Evolutionary conservation across 345 rosid genomes (phyloP).

Genomic region (Diplotaxis tenuifolia): DNA sequence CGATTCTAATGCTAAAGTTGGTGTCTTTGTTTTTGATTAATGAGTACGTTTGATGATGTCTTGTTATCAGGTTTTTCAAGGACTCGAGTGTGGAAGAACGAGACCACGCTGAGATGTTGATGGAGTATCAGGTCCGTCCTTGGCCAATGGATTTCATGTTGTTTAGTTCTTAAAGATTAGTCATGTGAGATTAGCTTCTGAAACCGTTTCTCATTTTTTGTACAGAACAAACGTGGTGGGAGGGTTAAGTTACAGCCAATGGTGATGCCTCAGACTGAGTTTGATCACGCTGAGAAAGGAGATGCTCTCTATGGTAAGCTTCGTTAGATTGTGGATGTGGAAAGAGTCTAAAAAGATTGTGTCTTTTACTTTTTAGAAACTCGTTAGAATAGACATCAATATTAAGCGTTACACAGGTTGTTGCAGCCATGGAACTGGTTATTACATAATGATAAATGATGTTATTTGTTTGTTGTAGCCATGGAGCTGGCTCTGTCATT

Average conservation of each 20-base stretch:
- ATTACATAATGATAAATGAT: neutral
- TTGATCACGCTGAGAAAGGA: slow-evolving; percentile 87
- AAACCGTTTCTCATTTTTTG: neutral
- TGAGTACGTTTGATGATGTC: neutral
- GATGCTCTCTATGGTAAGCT: slow-evolving; percentile 82
- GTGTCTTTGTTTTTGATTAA: neutral
- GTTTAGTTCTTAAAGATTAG: no score
- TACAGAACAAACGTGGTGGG: slow-evolving; percentile 88
- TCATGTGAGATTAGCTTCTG: neutral
- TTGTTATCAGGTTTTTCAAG: slow-evolving; percentile 61
- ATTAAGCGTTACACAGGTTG: neutral
- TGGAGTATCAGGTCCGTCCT: slow-evolving; percentile 67
- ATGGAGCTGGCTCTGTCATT: neutral
- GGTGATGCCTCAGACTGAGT: slow-evolving; percentile 65
- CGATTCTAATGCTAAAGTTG: neutral
- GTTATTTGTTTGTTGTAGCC: neutral
- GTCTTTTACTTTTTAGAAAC: neutral
- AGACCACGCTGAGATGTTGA: slow-evolving; percentile 74
- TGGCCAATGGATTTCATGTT: neutral
- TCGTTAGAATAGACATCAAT: neutral
- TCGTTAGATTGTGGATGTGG: neutral
- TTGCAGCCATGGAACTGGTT: slow-evolving; percentile 86
- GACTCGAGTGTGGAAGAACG: slow-evolving; percentile 81
- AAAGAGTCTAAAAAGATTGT: neutral
- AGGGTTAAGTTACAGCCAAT: slow-evolving; percentile 70